Evolutionary conservation across 2,329 filamentous ascomycete genomes (phyloP), one percentile per base, ranked within the genome.

Genomic region (Dryadomyces quercus-mongolicae): DNA sequence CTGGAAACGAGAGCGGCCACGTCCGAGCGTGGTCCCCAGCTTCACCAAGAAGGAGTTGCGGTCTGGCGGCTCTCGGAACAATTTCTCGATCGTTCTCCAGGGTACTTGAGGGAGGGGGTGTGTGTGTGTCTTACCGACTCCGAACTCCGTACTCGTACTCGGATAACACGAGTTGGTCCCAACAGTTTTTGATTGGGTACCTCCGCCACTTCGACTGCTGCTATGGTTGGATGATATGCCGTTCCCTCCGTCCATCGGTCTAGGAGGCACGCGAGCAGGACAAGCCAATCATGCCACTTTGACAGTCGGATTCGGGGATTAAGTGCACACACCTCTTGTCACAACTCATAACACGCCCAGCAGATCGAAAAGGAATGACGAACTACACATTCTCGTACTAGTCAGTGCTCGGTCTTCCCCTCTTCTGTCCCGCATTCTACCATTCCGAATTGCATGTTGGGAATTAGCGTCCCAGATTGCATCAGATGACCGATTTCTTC

Each of bases 81-180:
- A 98, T 65, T 98, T 97, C 67, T 82, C 86, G 15, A 83, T 97
- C 61, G 78, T 88, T 16, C 67, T 95, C 57, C 72, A 70, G 50
- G 61, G 58, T 54, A 49, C 52, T n/a, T 54, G 51, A 58, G 25
- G 25, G n/a, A n/a, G n/a, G n/a, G n/a, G n/a, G n/a, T n/a, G n/a
- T n/a, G 25, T 31, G 25, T 31, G 25, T 31, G 4, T 31, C 25
- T 31, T 31, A 31, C 25, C 25, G 25, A 31, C 25, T 31, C 25
- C 25, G 25, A 5, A 31, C 25, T 31, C 25, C 25, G 25, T 31
- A 31, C 25, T 31, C 25, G 25, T 31, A 31, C 25, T 31, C 25
- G 25, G 25, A n/a, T n/a, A 8, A 31, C 8, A 31, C 25, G 8
- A 31, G 25, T 7, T 40, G 15, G 8, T 40, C 36, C 36, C 36